A percentile compares a stretch with the other conserved stretches of the same genome.
These are phyloP conservation scores for Trametes villosa DNA, from an alignment of 768 basidiomycete species.

Conservation along the genomic window DNA sequence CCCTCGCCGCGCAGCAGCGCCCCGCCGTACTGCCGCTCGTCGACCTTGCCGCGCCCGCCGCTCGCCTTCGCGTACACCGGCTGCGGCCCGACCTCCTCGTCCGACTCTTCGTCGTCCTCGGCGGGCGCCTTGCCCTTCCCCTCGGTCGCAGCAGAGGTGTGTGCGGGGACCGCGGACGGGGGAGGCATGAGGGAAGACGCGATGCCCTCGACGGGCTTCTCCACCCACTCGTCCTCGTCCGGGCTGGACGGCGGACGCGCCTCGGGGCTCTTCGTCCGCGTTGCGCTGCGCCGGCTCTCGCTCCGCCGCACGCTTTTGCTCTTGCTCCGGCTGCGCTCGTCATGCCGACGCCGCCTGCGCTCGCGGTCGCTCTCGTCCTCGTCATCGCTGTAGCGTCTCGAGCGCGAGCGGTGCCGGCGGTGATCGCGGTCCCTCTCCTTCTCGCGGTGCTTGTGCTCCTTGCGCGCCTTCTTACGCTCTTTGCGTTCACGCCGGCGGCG, in stretches of 20 bases:
- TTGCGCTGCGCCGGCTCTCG: conserved; percentile 32
- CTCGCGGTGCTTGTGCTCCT: conserved; percentile 53
- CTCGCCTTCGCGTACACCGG: conserved; percentile 52
- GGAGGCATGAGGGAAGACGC: conserved; percentile 21
- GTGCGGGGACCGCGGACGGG: conserved; percentile 2
- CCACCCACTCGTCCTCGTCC: conserved; percentile 70
- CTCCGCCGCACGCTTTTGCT: conserved; percentile 28
- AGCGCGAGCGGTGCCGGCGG: conserved; percentile 38
- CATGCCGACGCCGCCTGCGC: conserved; percentile 36
- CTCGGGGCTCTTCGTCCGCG: conserved; percentile 37
- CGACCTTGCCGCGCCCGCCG: conserved; percentile 54
- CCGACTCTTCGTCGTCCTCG: conserved; percentile 48
- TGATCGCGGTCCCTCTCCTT: conserved; percentile 33
- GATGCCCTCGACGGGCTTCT: conserved; percentile 47
- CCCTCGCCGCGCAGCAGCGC: conserved; percentile 94
- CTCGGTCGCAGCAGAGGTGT: conserved; percentile 14
- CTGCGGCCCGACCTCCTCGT: conserved; percentile 80
- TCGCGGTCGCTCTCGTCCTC: conserved; percentile 34
- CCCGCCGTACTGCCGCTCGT: conserved; percentile 88
- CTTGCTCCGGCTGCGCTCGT: conserved; percentile 38
- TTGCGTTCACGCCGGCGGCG: conserved; percentile 61
- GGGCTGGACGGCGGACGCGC: conserved; percentile 32
- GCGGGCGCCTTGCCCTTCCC: conserved; percentile 18
- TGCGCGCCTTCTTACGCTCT: conserved; percentile 59
- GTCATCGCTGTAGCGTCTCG: conserved; percentile 41